Base-by-base conservation (phyloP, 208 protist genomes). In the Vickermania ingenoplastis region DNA sequence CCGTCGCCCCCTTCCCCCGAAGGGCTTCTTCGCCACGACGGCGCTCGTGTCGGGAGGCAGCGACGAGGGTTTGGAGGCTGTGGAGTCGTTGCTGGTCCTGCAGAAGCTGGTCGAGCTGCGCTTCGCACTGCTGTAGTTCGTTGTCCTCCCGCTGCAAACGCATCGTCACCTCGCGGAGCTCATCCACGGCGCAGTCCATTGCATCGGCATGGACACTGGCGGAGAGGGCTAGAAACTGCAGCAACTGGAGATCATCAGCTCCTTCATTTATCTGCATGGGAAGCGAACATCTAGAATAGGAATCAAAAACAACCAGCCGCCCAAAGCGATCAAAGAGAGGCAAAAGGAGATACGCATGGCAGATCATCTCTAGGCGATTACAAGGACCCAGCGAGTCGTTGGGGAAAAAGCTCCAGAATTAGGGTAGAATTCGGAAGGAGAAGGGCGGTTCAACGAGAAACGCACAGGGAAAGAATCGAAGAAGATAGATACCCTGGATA, bases 201-300 rank as follows among this genome's bases (percentile, higher is more conserved):
- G 86, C 86, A 49, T 92, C 86, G 0, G 80, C 75, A 62, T 92
- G 86, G 28, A 90, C 78, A n/a, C 72, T 60, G 7, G 76, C 54
- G 13, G 81, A 88, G n/a, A 92, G 72, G 0, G 86, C 75, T 0
- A 83, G 48, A 41, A 84, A 88, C 17, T 71, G 70, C 50, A 92
- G 61, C 24, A 81, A 14, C 22, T 92, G 75, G 5, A 89, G 50
- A 2, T 71, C 58, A 61, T 73, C 31, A 11, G 57, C 58, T 30
- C 36, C 36, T 48, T 17, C 36, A 48, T 48, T 17, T n/a, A 17
- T 17, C 7, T 17, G 21, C 11, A 21, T 11, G 51, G 11, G 51
- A 22, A 55, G 51, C 25, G 21, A 22, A 14, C 22, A 29, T 7
- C 13, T 11, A n/a, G 14, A 26, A 21, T 45, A 11, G 17, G 13